These are phyloP conservation scores for Stephania yunnanensis DNA, from an alignment of 164 flowering plant species.

Conservation along the genomic window DNA sequence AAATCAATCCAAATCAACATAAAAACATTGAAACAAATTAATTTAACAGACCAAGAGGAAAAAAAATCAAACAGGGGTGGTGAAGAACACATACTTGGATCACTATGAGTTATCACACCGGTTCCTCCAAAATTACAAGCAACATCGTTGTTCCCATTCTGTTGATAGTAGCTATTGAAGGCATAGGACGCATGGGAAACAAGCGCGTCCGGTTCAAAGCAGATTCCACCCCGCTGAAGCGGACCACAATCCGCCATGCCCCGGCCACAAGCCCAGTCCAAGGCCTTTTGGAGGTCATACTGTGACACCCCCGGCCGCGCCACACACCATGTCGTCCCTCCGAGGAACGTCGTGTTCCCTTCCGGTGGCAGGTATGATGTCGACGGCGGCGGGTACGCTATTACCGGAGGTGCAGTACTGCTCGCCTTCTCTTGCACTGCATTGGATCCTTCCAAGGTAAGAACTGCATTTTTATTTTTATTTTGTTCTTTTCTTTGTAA, in stretches of 20 bases:
- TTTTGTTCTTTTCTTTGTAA: too few species aligned
- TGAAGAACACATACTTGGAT: conserved; percentile 57
- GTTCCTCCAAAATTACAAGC: conserved; percentile 95
- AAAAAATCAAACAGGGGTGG: not conserved
- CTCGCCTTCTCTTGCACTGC: conserved; percentile 50
- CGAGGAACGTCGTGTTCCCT: conserved; percentile 88
- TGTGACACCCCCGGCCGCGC: conserved; percentile 59
- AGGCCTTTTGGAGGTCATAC: conserved; percentile 61
- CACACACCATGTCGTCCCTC: conserved; percentile 84
- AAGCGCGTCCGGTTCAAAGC: conserved; percentile 74
- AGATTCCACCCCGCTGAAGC: conserved; percentile 47
- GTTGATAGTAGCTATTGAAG: conserved; percentile 81
- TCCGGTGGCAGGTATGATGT: conserved; percentile 67
- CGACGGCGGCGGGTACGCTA: not conserved
- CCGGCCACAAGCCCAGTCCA: conserved; percentile 91
- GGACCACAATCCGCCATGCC: conserved; percentile 65
- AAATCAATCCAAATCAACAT: not conserved
- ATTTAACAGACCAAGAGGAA: not conserved
- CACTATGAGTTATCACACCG: conserved; percentile 36
- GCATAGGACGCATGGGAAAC: conserved; percentile 88
- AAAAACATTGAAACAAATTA: not conserved
- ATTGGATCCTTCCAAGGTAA: conserved; percentile 9
- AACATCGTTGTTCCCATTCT: conserved; percentile 68
- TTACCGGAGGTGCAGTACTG: too few species aligned
- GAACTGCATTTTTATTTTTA: conserved; percentile 8